phyloP scores from a whole-genome alignment of 2,329 filamentous ascomycete species.

The Anthostomella pinea region DNA sequence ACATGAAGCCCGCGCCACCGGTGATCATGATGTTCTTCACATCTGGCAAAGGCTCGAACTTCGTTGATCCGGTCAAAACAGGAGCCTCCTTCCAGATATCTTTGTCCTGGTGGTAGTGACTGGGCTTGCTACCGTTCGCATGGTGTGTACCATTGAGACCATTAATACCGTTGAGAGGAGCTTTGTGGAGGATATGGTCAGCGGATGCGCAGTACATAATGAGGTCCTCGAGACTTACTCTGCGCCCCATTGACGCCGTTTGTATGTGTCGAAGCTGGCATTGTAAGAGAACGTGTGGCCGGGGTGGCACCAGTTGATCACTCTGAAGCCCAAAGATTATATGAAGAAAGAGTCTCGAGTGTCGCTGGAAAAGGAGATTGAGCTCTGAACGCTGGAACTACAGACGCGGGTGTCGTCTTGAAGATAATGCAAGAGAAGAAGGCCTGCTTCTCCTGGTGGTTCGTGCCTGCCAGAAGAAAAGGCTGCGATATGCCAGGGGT shows the following conservation, averaged over 20 bases:
- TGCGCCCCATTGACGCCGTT: constrained; percentile 27
- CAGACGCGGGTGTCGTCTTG: no score
- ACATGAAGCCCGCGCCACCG: constrained; percentile 84
- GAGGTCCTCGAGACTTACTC: constrained; percentile 17
- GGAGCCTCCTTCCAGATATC: constrained; percentile 72
- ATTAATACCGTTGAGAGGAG: no score
- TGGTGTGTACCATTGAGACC: constrained; percentile 7
- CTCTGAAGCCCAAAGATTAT: background rate
- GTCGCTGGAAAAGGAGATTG: background rate
- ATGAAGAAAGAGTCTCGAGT: background rate
- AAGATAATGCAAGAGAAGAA: no score
- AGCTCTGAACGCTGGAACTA: no score
- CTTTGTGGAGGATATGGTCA: constrained; percentile 8
- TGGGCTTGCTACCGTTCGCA: constrained; percentile 24
- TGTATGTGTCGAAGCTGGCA: constrained; percentile 23
- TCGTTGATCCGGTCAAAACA: constrained; percentile 65
- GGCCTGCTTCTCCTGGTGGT: background rate
- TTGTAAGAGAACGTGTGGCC: constrained; percentile 8
- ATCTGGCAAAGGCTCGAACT: constrained; percentile 65
- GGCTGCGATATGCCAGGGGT: background rate
- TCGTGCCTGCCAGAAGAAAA: background rate
- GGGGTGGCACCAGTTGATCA: background rate
- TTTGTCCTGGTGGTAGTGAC: constrained; percentile 52
- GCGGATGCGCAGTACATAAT: constrained; percentile 1
- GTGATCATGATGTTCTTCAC: constrained; percentile 82